Conservation (phyloP, 2,329 filamentous ascomycete species). For the Phyllosticta citriasiana region DNA sequence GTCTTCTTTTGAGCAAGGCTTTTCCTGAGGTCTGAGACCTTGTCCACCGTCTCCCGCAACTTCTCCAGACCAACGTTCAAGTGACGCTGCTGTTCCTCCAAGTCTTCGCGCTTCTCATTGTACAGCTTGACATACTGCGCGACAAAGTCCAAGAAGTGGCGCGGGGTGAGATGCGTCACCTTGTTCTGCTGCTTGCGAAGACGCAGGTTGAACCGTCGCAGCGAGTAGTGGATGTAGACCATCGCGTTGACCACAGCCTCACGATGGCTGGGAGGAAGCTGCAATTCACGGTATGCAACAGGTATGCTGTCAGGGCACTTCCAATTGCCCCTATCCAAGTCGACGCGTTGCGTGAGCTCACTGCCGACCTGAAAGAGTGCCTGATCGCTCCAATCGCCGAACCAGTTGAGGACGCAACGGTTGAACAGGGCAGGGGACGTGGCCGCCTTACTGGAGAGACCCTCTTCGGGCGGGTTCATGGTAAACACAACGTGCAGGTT, state of each 20-base stretch:
- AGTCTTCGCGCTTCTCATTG: constrained; percentile 94
- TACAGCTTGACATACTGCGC: constrained; percentile 96
- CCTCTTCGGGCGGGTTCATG: constrained; percentile 97
- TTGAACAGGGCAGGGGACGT: constrained; percentile 99
- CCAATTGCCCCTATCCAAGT: constrained; percentile 82
- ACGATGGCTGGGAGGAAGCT: constrained; percentile 76
- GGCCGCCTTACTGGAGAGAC: constrained; percentile 88
- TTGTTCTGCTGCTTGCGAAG: constrained; percentile 86
- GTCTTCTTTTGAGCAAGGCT: constrained; percentile 91
- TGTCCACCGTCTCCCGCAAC: constrained; percentile 89
- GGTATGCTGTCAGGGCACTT: constrained; percentile 82
- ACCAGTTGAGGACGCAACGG: constrained; percentile 99
- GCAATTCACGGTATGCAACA: constrained; percentile 79
- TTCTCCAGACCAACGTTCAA: constrained; percentile 98
- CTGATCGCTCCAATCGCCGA: constrained; percentile 99
- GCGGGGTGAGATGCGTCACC: constrained; percentile 84
- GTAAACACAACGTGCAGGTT: constrained; percentile 99
- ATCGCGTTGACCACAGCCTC: constrained; percentile 94
- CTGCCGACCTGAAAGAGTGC: constrained; percentile 95
- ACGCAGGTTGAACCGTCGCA: constrained; percentile 80
- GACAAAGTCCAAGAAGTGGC: constrained; percentile 96
- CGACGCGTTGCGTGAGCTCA: constrained; percentile 91
- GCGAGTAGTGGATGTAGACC: constrained; percentile 96
- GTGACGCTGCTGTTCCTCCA: constrained; percentile 97
- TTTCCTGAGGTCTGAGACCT: constrained; percentile 82